These are phyloP conservation scores for Carallia brachiata DNA, from an alignment of 345 rosid genomes.

Conservation along the genomic window DNA sequence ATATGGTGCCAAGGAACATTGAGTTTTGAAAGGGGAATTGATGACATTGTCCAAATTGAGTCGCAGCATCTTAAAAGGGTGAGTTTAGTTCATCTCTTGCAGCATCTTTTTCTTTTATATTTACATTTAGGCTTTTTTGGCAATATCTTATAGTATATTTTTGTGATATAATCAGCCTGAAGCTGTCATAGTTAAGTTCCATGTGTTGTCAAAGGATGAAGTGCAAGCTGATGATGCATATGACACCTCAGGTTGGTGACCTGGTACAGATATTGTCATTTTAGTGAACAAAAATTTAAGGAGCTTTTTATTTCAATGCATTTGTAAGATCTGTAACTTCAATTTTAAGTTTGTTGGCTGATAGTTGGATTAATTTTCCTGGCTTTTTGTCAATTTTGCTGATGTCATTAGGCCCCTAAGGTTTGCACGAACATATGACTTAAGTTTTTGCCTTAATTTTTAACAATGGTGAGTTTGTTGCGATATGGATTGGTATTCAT, in stretches of 20 bases:
- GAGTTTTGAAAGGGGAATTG: conserved; percentile 55
- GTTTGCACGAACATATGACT: background rate
- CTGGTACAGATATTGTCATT: conserved; percentile 6
- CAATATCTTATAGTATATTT: conserved; percentile 6
- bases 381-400: conserved; percentile 1
- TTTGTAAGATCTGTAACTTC: background rate
- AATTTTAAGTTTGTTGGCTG: background rate
- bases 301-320: no score
- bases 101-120: background rate
- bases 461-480: background rate
- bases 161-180: conserved; percentile 49
- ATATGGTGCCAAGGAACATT: conserved; percentile 35
- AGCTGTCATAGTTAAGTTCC: conserved; percentile 51
- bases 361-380: background rate
- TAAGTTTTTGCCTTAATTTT: background rate
- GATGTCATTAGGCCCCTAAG: background rate
- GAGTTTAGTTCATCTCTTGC: conserved; percentile 25
- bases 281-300: no score
- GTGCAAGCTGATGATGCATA: conserved; percentile 28
- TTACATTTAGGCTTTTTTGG: no score
- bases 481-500: background rate
- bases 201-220: conserved; percentile 41
- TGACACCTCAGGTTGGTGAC: conserved; percentile 48
- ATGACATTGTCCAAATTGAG: conserved; percentile 62
- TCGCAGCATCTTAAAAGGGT: conserved; percentile 67